Evolutionary conservation across 345 rosid species (phyloP).

Genomic region (Theobroma cacao): DNA sequence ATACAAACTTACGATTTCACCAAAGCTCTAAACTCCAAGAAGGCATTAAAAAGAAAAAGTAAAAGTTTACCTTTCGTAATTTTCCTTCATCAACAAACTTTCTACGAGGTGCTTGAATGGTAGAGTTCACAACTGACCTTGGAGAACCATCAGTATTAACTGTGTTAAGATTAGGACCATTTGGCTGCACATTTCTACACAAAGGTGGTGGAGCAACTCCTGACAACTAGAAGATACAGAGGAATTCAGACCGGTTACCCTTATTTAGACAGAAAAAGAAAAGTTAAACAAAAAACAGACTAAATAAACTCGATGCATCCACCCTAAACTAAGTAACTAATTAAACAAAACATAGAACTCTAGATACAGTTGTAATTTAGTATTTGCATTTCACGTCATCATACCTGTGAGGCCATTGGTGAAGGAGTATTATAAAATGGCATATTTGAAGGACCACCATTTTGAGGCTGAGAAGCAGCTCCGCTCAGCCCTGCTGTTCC

Average conservation of each 20-base stretch:
- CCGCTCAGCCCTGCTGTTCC: slow-evolving; percentile 35
- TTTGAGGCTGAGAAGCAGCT: slow-evolving; percentile 56
- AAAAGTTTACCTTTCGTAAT: slow-evolving; percentile 70
- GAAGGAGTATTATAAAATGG: slow-evolving; percentile 89
- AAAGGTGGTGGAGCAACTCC: slow-evolving; percentile 91
- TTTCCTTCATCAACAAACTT: slow-evolving; percentile 99
- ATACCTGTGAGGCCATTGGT: slow-evolving; percentile 81
- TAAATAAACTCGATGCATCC: slow-evolving; percentile 1
- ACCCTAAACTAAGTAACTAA: not conserved
- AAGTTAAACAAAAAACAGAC: not conserved
- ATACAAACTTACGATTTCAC: not conserved
- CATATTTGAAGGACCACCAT: slow-evolving; percentile 63
- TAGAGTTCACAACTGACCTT: slow-evolving; percentile 71
- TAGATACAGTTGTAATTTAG: not conserved
- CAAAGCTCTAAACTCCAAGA: slow-evolving; percentile 2
- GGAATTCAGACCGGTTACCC: slow-evolving; percentile 3
- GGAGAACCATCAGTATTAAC: slow-evolving; percentile 57
- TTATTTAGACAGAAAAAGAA: slow-evolving; percentile 5
- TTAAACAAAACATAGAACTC: slow-evolving; percentile 1
- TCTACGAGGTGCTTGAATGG: slow-evolving; percentile 91
- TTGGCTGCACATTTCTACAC: slow-evolving; percentile 72
- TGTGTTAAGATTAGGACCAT: slow-evolving; percentile 53
- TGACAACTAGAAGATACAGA: slow-evolving; percentile 60
- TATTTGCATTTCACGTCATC: slow-evolving; percentile 4
- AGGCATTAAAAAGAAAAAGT: not conserved